These are phyloP conservation scores for Friedmanniomyces endolithicus DNA, from an alignment of 495 filamentous ascomycete species.

Conservation along the genomic window DNA sequence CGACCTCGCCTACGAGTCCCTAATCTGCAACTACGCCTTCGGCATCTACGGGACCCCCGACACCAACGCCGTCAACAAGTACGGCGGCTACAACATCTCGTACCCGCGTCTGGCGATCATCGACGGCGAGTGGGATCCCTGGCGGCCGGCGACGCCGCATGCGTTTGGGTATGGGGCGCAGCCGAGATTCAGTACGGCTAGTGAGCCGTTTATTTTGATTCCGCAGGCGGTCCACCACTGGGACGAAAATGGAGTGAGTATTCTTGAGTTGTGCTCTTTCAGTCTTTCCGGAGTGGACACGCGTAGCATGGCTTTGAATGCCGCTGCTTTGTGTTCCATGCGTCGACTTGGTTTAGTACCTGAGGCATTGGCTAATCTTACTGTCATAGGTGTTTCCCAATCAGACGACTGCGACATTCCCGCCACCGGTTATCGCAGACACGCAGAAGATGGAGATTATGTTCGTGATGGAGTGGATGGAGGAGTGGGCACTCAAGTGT, in stretches of 20 bases:
- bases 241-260: slow-evolving; percentile 52
- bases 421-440: slow-evolving; percentile 41
- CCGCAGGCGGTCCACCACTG: slow-evolving; percentile 54
- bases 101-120: slow-evolving; percentile 35
- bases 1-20: slow-evolving; percentile 40
- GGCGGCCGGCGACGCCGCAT: slow-evolving; percentile 54
- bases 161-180: slow-evolving; percentile 36
- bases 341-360: too few species aligned
- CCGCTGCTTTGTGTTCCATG: too few species aligned
- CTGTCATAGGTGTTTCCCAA: slow-evolving; percentile 34
- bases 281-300: too few species aligned
- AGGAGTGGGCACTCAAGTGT: slow-evolving; percentile 37
- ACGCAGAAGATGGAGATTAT: slow-evolving; percentile 42
- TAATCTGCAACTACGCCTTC: slow-evolving; percentile 48
- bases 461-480: slow-evolving; percentile 56
- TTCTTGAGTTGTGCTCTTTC: too few species aligned
- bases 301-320: too few species aligned
- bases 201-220: slow-evolving; percentile 52
- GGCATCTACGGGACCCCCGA: slow-evolving; percentile 47
- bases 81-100: slow-evolving; percentile 60
- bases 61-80: slow-evolving; percentile 48
- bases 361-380: too few species aligned
- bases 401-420: slow-evolving; percentile 40
- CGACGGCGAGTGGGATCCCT: slow-evolving; percentile 58
- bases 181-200: slow-evolving; percentile 38